Base-by-base conservation (phyloP, 441 rosid genomes). In the Populus tomentosa region DNA sequence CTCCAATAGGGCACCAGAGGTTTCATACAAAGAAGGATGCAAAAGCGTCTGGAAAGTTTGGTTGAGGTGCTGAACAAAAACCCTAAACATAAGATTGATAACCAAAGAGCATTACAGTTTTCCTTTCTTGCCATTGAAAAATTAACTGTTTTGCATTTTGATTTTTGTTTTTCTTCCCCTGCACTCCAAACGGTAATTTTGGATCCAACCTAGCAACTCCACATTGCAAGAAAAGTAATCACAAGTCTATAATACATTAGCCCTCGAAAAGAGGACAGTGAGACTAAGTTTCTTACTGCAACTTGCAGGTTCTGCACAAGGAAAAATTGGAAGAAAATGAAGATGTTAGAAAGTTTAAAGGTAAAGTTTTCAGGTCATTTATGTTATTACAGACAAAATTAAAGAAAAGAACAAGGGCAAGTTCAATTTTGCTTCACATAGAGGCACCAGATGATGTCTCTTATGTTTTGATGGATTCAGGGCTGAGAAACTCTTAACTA, bases 11-110 rank as follows among this genome's bases (percentile, higher is more conserved):
- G 97, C 84, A 90, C 93, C 59, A 89, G 87, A 85, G 97, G 96
- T 24, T 90, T 88, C 84, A 85, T 91, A 77, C 97, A 93, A 79
- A 89, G 98, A 81, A 86, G 90, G 84, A 90, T 93, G 93, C 92
- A 89, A 85, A 92, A 79, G 82, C 87, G 91, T 67, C 65, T 90
- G 87, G 89, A 90, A 21, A 82, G 82, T 81, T 90, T 93, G 81
- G 95, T 90, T 82, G 82, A 95, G 97, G 99, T 95, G 83, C 67
- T 50, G 38, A 80, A 28, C 76, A 56, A 30, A 77, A 65, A 30
- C 32, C 24, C 72, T 74, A 30, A 70, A 20, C 40, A n/a, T 1
- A 80, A 72, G 67, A 30, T 30, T 30, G 61, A 53, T 53, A 65
- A 68, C n/a, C 59, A 24, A 76, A 59, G 62, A 24, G 33, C 65